Evolutionary conservation across 768 basidiomycete genomes (phyloP).

Genomic region (Termitomyces titanicus): DNA sequence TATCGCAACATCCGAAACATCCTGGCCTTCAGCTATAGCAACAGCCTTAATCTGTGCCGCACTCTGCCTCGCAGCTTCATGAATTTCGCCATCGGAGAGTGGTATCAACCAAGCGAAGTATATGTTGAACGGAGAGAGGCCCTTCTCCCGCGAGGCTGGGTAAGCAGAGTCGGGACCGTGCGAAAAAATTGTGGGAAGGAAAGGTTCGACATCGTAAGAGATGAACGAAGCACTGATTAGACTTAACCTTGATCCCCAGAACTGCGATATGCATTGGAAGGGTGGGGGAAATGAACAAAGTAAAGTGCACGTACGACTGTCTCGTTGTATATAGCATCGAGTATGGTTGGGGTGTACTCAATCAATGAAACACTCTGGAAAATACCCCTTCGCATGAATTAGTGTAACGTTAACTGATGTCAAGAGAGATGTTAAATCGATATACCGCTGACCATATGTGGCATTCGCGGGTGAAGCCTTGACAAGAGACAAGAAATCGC

Average conservation of each 20-base stretch:
- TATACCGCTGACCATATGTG: constrained; percentile 24
- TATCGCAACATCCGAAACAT: constrained; percentile 29
- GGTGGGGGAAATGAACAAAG: background rate
- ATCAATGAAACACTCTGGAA: constrained; percentile 42
- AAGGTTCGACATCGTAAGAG: constrained; percentile 50
- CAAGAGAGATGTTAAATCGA: constrained; percentile 1
- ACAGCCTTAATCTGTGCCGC: constrained; percentile 35
- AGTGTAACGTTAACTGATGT: background rate
- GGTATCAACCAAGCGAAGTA: constrained; percentile 41
- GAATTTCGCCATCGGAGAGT: constrained; percentile 34
- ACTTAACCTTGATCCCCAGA: constrained; percentile 36
- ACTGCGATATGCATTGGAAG: constrained; percentile 25
- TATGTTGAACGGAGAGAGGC: constrained; percentile 44
- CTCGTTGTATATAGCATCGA: constrained; percentile 42
- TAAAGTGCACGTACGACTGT: constrained; percentile 26
- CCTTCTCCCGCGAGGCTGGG: constrained; percentile 35
- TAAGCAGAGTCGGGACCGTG: constrained; percentile 42
- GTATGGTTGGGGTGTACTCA: constrained; percentile 29
- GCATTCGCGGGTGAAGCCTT: constrained; percentile 30
- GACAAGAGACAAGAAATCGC: constrained; percentile 40
- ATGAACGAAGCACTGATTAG: constrained; percentile 28
- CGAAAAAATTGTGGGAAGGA: constrained; percentile 37
- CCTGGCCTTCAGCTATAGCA: constrained; percentile 37
- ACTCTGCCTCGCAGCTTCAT: constrained; percentile 35
- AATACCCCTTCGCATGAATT: constrained; percentile 1